Evolutionary conservation across 1,284 basidiomycete species (phyloP), one percentile per base, ranked within the genome.

Genomic region (Sporisorium scitamineum): DNA sequence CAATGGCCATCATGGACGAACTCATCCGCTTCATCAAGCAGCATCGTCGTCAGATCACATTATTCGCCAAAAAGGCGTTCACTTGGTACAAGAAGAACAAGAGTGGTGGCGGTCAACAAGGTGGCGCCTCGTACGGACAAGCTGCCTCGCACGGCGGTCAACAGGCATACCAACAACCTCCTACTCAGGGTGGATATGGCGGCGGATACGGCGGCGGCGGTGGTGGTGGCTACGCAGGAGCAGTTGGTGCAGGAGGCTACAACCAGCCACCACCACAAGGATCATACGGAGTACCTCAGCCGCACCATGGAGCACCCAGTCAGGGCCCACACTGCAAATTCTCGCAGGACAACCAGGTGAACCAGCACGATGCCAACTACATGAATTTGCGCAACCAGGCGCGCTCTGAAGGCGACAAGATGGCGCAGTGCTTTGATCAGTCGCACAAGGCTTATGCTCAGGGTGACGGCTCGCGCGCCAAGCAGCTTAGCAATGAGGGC

Each of bases 401-500:
- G 1, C 80, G 76, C 2, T 71, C 65, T 3, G 84, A 85, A 60
- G 84, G 84, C 22, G 79, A 84, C 64, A 55, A 68, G 42, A 85
- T 85, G 84, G 81, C 80, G 3, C 54, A 72, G 41, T 80, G 80
- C 63, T 85, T 84, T 55, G 79, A 80, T 26, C 65, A 72, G 26
- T 79, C 81, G n/a, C 80, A 85, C 61, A 61, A 73, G 55, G 92
- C 92, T 1, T 94, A 93, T 81, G 81, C 86, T 18, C 84, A 88
- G 0, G 90, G 92, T 2, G 91, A 98, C 80, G 91, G 93, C 16
- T 93, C 89, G 0, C 86, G 87, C 24, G 95, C 95, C 13, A 95
- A 97, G 86, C 88, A 92, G 70, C 88, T 97, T 34, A 93, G 92
- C 11, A 90, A 91, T 73, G 85, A 95, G 86, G 96, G 94, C 9